Percentiles rank a stretch among this genome's conserved stretches.
Conservation (phyloP, 1,139 yeast genomes). For the Zygoascus sp. region DNA sequence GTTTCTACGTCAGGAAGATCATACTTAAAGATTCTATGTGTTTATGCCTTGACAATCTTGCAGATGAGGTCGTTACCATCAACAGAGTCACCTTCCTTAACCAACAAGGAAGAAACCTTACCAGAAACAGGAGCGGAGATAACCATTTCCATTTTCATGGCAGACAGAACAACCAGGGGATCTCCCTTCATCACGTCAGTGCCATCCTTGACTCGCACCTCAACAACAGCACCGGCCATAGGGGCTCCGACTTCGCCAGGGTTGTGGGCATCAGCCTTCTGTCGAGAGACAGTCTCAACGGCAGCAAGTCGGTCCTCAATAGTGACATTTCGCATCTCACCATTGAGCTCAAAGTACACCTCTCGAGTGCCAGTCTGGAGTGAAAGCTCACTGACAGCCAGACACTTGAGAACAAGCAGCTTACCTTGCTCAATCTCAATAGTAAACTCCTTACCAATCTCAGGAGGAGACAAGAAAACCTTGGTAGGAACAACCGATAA, state of each 20-base stretch:
- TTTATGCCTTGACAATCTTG: constrained; percentile 38
- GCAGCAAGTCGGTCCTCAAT: constrained; percentile 84
- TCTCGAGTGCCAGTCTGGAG: constrained; percentile 86
- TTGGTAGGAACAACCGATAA: constrained; percentile 90
- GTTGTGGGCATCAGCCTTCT: constrained; percentile 82
- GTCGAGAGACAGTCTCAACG: constrained; percentile 78
- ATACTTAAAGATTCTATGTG: too few species aligned
- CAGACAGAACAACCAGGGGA: constrained; percentile 88
- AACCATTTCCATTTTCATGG: constrained; percentile 99
- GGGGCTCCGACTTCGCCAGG: constrained; percentile 97
- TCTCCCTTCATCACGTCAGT: constrained; percentile 93
- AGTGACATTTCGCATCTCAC: constrained; percentile 95
- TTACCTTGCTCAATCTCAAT: constrained; percentile 95
- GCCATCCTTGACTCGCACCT: constrained; percentile 84
- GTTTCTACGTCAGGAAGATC: too few species aligned
- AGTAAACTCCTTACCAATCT: constrained; percentile 78
- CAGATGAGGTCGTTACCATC: constrained; percentile 84
- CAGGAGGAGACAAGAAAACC: constrained; percentile 81
- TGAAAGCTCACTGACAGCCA: constrained; percentile 89
- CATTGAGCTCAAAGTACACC: constrained; percentile 95
- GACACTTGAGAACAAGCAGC: constrained; percentile 80
- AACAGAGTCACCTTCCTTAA: constrained; percentile 90
- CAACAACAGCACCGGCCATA: constrained; percentile 98
- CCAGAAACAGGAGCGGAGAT: constrained; percentile 90
- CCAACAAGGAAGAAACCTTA: constrained; percentile 65